Base-by-base conservation (phyloP, 2,329 filamentous ascomycete genomes). In the Colletotrichum acutatum region DNA sequence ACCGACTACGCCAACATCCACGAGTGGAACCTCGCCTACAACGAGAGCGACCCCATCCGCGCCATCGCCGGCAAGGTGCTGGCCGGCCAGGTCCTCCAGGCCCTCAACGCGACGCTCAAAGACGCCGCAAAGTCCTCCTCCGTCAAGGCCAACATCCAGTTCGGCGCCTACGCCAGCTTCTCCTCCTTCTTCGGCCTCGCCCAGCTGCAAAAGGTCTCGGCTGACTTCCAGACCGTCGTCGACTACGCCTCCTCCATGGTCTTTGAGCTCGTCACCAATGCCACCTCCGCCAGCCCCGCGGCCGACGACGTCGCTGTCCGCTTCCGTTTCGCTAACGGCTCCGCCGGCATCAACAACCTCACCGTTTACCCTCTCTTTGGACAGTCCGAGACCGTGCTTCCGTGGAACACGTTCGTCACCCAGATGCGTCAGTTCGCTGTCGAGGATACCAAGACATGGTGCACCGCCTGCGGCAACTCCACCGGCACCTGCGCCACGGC, bases 21-120 rank as follows among this genome's bases (percentile, higher is more conserved):
- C 82, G 93, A 98, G 82, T 97, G 90, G 86, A 92, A 92, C 78
- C 90, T 97, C 16, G 94, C 94, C 66, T 97, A 93, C 89, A 96
- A 97, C 84, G 83, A 85, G 75, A 93, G 91, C 83, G 94, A 95
- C 78, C 84, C 88, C 57, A 85, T 88, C 76, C 88, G 90, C 66
- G 87, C 90, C 76, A 86, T 92, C 75, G 85, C 87, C 3, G 90
- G 89, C 74, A 83, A 86, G 69, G 88, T 90, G 28, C 84, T 92
- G 3, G 89, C 88, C 2, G 88, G 85, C 56, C 86, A 90, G 79
- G 82, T 91, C 74, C 76, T 91, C 57, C 80, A 84, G 72, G 83
- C 87, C 68, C 86, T 92, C 64, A 87, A 88, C 80, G 78, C 80
- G 56, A 86, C 90, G n/a, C 82, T 89, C 42, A 14, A 34, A 12